These are phyloP conservation scores for Lolium rigidum DNA, from an alignment of 176 grass and related monocot species.

Conservation along the genomic window DNA sequence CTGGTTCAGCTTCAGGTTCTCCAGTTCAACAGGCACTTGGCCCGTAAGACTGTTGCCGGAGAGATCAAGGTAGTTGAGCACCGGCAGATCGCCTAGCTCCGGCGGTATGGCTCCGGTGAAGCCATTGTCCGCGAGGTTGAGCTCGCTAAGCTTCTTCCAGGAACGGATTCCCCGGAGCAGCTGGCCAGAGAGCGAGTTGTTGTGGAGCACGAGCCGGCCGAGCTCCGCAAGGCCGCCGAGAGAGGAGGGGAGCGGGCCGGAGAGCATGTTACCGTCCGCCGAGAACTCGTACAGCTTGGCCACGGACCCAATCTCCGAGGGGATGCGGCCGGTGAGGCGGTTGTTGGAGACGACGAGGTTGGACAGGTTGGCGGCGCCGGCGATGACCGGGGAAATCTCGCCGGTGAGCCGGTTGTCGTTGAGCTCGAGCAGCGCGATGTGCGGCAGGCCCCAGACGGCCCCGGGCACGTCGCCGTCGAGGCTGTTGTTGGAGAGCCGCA, in stretches of 20 bases:
- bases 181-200: constrained; percentile 78
- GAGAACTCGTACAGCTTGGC: constrained; percentile 77
- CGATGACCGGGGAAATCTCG: constrained; percentile 69
- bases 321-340: constrained; percentile 63
- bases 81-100: constrained; percentile 77
- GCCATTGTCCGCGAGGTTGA: constrained; percentile 72
- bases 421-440: constrained; percentile 76
- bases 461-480: constrained; percentile 67
- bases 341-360: constrained; percentile 77
- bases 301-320: constrained; percentile 69
- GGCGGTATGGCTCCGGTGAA: constrained; percentile 73
- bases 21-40: constrained; percentile 63
- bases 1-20: constrained; percentile 87
- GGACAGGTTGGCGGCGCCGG: constrained; percentile 77
- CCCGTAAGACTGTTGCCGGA: constrained; percentile 70
- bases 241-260: constrained; percentile 59
- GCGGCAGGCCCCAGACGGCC: constrained; percentile 87
- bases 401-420: constrained; percentile 67
- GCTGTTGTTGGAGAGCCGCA: constrained; percentile 68
- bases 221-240: constrained; percentile 69
- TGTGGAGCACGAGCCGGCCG: constrained; percentile 66
- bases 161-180: constrained; percentile 65
- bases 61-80: constrained; percentile 95
- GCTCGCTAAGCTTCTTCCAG: constrained; percentile 82
- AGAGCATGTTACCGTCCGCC: constrained; percentile 73